A percentile compares a stretch with the other conserved stretches of the same genome.
Conservation (phyloP, 345 rosid genomes). For the Murraya koenigii region DNA sequence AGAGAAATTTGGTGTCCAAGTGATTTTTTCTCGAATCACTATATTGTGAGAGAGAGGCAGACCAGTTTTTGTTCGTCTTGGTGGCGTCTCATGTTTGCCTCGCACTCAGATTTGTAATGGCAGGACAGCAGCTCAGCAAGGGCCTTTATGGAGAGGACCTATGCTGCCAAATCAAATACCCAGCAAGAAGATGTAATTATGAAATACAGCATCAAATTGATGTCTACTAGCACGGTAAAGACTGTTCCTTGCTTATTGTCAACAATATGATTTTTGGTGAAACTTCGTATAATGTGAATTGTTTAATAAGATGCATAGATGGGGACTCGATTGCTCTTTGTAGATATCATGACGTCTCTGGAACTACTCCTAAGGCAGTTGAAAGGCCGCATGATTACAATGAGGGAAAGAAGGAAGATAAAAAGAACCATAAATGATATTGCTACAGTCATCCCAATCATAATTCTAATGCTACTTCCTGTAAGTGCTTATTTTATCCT, state of each 20-base stretch:
- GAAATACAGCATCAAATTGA: conserved; percentile 42
- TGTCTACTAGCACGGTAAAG: conserved; percentile 36
- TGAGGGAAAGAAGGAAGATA: conserved; percentile 43
- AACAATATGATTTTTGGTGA: background rate
- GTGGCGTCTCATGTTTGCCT: no score
- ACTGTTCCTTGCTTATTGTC: conserved; percentile 9
- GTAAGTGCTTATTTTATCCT: conserved; percentile 31
- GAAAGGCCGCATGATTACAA: conserved; percentile 35
- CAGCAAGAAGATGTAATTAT: conserved; percentile 30
- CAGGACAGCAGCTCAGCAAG: conserved; percentile 23
- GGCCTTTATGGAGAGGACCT: conserved; percentile 10
- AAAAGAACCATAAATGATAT: conserved; percentile 48
- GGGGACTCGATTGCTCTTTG: conserved; percentile 61
- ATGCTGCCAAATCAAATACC: conserved; percentile 15
- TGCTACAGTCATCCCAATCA: conserved; percentile 49
- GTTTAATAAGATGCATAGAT: conserved; percentile 44
- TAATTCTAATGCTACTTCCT: conserved; percentile 64
- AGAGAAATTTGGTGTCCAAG: background rate
- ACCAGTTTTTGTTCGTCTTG: background rate
- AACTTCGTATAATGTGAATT: background rate
- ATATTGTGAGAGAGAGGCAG: background rate
- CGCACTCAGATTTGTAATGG: background rate
- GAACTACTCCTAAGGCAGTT: conserved; percentile 44
- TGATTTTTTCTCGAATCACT: background rate
- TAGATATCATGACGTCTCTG: conserved; percentile 41